phyloP scores from a whole-genome alignment of 345 rosid species.

The Brassica nigra region DNA sequence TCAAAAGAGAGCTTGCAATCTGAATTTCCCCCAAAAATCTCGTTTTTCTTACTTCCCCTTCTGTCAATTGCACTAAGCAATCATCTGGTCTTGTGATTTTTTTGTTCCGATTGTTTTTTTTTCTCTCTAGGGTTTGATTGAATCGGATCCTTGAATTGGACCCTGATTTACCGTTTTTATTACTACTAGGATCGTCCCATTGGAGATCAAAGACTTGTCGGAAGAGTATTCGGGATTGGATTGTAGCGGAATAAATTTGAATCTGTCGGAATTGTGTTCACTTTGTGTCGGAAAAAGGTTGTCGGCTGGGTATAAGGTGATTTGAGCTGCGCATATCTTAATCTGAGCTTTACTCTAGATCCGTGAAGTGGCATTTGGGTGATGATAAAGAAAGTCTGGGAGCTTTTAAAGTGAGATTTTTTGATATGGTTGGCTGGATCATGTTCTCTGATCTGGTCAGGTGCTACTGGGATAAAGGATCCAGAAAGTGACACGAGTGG shows the following conservation, averaged over 20 bases:
- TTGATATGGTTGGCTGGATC: conserved; percentile 67
- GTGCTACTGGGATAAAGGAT: conserved; percentile 48
- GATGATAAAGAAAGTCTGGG: conserved; percentile 34
- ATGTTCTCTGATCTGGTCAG: conserved; percentile 56
- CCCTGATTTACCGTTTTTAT: conserved; percentile 44
- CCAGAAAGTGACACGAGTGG: conserved; percentile 38
- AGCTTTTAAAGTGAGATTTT: conserved; percentile 45
- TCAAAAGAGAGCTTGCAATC: background rate
- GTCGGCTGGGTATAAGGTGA: conserved; percentile 33
- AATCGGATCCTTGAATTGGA: conserved; percentile 40
- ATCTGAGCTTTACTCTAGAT: conserved; percentile 14
- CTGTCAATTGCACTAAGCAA: conserved; percentile 15
- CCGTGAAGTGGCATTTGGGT: conserved; percentile 36
- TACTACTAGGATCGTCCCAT: conserved; percentile 36
- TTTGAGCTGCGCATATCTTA: conserved; percentile 28
- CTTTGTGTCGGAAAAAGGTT: conserved; percentile 18
- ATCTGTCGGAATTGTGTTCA: background rate
- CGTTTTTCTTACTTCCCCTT: background rate
- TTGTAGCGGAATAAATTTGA: conserved; percentile 31
- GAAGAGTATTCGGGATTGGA: conserved; percentile 34
- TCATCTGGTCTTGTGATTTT: conserved; percentile 17
- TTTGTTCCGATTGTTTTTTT: conserved; percentile 27
- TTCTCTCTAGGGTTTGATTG: conserved; percentile 48
- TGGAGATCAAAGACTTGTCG: conserved; percentile 11
- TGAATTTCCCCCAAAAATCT: conserved; percentile 10